Base-by-base conservation (phyloP, 2,329 filamentous ascomycete genomes). In the Alternaria arborescens region DNA sequence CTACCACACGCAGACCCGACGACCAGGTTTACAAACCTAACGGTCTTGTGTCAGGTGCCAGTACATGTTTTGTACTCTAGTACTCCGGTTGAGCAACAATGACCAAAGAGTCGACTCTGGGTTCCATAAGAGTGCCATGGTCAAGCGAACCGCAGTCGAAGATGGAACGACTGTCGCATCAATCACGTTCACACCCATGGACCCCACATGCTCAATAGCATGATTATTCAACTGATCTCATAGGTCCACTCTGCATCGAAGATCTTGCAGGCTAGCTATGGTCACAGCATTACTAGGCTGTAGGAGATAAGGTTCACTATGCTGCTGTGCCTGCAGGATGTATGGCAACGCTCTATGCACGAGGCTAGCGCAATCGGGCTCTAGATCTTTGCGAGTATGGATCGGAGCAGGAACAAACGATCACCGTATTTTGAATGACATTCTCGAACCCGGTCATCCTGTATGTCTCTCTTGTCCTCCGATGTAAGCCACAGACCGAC, bases 21-120 rank as follows among this genome's bases (percentile, higher is more conserved):
- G 70, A 77, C 76, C 76, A 64, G 76, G 76, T 75, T 66, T 65
- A 38, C 61, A 53, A 65, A 53, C 55, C 57, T 41, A 75, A 73
- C 70, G 69, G 72, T 68, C 67, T 71, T 70, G 69, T 75, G 71
- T 71, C 60, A 75, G 68, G 71, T 72, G 71, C 66, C 62, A 71
- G 52, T 71, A 64, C 71, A 73, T 73, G 70, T 56, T 62, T 60
- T 69, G 69, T 72, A 61, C 62, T 50, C 58, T 53, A 59, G 53
- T 55, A 57, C 53, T 58, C 52, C 60, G 56, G 11, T 26, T 18
- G 24, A 51, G 47, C 43, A 48, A 58, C 32, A 20, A 22, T 59
- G 52, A 46, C 41, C 32, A 26, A 20, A n/a, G 14, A 38, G 32
- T 24, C 30, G 11, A 28, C n/a, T 42, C 26, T 36, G 26, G 41